These are phyloP conservation scores for Botrytis paeoniae DNA, from an alignment of 2,329 filamentous ascomycete species.

Conservation along the genomic window DNA sequence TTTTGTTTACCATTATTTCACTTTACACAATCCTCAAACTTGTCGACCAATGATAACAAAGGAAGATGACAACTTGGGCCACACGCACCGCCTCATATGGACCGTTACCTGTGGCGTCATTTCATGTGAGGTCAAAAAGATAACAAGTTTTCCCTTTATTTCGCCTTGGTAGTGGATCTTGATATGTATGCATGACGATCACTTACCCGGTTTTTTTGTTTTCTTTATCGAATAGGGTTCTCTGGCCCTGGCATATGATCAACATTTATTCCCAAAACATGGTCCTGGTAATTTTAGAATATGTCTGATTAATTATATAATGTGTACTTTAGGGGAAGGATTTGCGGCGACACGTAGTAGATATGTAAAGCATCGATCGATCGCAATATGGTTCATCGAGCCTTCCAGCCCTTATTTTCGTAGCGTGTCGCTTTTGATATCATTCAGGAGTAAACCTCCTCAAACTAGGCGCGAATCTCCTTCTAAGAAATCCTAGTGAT, in stretches of 20 bases:
- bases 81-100: constrained; percentile 1
- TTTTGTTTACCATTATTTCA: background rate
- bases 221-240: background rate
- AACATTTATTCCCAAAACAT: background rate
- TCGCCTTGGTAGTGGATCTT: background rate
- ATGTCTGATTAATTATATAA: background rate
- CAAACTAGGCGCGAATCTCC: background rate
- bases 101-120: background rate
- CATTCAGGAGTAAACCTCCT: background rate
- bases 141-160: constrained; percentile 14
- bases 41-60: background rate
- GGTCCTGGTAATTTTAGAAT: background rate
- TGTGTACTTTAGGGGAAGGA: background rate
- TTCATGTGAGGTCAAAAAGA: background rate
- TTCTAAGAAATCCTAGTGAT: background rate
- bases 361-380: constrained; percentile 7
- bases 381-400: background rate
- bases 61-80: background rate
- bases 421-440: background rate
- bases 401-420: background rate
- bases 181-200: background rate
- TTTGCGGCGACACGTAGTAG: background rate
- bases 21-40: background rate
- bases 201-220: background rate
- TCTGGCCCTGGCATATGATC: background rate